A percentile compares a stretch with the other conserved stretches of the same genome.
Evolutionary conservation across 2,329 filamentous ascomycete genomes (phyloP).

Genomic region (Exophiala calicioides): DNA sequence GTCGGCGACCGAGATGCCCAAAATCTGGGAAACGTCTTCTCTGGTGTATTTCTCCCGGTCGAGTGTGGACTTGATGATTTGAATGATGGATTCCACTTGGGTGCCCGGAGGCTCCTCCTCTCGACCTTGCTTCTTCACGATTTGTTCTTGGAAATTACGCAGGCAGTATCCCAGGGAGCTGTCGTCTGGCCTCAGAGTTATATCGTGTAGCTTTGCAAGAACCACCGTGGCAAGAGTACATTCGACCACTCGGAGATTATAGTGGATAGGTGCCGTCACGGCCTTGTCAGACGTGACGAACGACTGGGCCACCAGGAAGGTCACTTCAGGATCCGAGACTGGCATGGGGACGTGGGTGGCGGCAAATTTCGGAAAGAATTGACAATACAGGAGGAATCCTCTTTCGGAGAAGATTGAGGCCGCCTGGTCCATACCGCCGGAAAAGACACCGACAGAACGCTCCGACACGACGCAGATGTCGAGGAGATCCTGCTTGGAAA

Average conservation of each 20-base stretch:
- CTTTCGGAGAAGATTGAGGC: conserved; percentile 90
- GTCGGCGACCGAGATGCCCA: conserved; percentile 68
- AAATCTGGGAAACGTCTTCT: conserved; percentile 74
- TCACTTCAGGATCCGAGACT: conserved; percentile 75
- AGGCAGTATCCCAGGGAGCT: conserved; percentile 81
- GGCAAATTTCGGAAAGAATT: conserved; percentile 76
- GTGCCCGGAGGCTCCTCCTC: conserved; percentile 56
- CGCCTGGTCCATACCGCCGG: conserved; percentile 96
- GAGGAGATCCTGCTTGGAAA: conserved; percentile 89
- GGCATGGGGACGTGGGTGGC: conserved; percentile 81
- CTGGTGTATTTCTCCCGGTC: conserved; percentile 82
- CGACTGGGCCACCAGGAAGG: conserved; percentile 90
- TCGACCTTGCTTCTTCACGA: conserved; percentile 60
- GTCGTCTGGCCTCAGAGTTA: conserved; percentile 73
- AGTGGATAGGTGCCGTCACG: conserved; percentile 87
- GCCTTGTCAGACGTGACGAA: conserved; percentile 95
- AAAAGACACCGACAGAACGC: conserved; percentile 91
- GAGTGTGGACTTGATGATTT: conserved; percentile 69
- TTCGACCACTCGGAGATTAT: conserved; percentile 95
- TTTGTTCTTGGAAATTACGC: conserved; percentile 81
- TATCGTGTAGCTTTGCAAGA: conserved; percentile 59
- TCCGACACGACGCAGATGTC: conserved; percentile 95
- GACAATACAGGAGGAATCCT: conserved; percentile 84
- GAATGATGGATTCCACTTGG: conserved; percentile 73
- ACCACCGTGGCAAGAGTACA: conserved; percentile 81